Percentiles rank a stretch among this genome's conserved stretches.
phyloP scores from a whole-genome alignment of 2,329 filamentous ascomycete species.

The Fusarium pseudoanthophilum region DNA sequence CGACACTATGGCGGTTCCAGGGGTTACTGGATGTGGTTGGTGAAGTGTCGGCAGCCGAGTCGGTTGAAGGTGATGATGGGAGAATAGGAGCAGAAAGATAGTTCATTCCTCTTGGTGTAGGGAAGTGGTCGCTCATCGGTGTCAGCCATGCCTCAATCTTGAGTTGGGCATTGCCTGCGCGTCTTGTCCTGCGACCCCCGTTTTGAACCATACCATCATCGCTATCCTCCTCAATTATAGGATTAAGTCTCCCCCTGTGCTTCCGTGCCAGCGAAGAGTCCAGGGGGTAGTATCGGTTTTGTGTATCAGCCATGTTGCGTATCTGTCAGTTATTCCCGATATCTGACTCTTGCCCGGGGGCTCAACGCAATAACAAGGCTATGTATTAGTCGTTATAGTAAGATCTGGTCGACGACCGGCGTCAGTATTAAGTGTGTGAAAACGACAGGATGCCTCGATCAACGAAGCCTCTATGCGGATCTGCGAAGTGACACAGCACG shows the following conservation, averaged over 20 bases:
- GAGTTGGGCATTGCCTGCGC: constrained; percentile 53
- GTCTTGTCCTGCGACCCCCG: constrained; percentile 40
- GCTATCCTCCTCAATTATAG: constrained; percentile 69
- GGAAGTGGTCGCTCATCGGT: constrained; percentile 73
- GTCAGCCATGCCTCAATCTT: constrained; percentile 69
- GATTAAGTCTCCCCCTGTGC: constrained; percentile 67
- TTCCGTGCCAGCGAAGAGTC: constrained; percentile 68
- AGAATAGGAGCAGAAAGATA: constrained; percentile 72
- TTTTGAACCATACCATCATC: constrained; percentile 51
- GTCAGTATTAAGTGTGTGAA: constrained; percentile 43
- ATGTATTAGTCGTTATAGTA: constrained; percentile 41
- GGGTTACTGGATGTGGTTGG: constrained; percentile 66
- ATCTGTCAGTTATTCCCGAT: constrained; percentile 48
- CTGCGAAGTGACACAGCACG: constrained; percentile 43
- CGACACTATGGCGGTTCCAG: constrained; percentile 72
- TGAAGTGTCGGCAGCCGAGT: constrained; percentile 63
- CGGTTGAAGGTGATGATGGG: constrained; percentile 68
- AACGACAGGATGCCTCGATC: constrained; percentile 58
- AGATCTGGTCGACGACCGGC: constrained; percentile 51
- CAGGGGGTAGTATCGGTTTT: constrained; percentile 55
- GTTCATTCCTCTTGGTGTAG: constrained; percentile 74
- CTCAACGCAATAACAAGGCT: constrained; percentile 27
- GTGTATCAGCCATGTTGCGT: constrained; percentile 60
- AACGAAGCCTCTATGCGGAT: constrained; percentile 54
- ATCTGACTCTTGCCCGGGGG: constrained; percentile 37